Evolutionary conservation across 768 basidiomycete genomes (phyloP), one percentile per base, ranked within the genome.

Genomic region (Rhizopogon vinicolor): DNA sequence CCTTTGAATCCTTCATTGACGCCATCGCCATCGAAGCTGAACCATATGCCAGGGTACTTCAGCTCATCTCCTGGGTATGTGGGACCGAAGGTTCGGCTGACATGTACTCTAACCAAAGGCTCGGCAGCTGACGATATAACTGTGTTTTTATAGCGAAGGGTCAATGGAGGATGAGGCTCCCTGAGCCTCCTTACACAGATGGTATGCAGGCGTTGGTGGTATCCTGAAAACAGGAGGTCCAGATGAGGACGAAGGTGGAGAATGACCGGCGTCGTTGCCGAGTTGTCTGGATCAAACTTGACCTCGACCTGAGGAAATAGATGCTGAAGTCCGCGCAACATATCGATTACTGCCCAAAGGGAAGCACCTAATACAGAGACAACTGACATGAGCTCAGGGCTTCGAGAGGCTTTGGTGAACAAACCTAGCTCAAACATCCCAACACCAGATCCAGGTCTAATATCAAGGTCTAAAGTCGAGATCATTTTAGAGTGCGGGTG

Each of bases 141-240:
- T 2, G 72, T 73, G 53, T 83, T 81, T 65, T 84, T 86, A 69
- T 91, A 92, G 53, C 81, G 80, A 33, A 92, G 69, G 9, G 78
- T 81, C 28, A 90, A 75, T 3, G 86, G 84, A 1, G 87, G 89
- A 65, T 82, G 78, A 14, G 80, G 78, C 51, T 86, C 85, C 18
- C 81, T 83, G 14, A 90, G 78, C 59, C 78, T 83, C 61, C 85
- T 79, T 40, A 91, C 68, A 61, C 82, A 85, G 49, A 93, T 89
- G 6, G 87, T 91, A 54, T 88, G 87, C 18, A 93, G 76, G 19
- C 91, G 82, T 61, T 93, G 91, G 56, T 86, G 79, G 60, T 80
- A 80, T 10, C 86, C 84, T 16, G 91, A 90, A 70, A 93, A 93
- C 43, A 93, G 76, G n/a, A 93, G 79, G 66, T 92, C 89, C 52